These are phyloP conservation scores for Colletotrichum sp. DNA, from an alignment of 2,329 filamentous ascomycete species.

Conservation along the genomic window DNA sequence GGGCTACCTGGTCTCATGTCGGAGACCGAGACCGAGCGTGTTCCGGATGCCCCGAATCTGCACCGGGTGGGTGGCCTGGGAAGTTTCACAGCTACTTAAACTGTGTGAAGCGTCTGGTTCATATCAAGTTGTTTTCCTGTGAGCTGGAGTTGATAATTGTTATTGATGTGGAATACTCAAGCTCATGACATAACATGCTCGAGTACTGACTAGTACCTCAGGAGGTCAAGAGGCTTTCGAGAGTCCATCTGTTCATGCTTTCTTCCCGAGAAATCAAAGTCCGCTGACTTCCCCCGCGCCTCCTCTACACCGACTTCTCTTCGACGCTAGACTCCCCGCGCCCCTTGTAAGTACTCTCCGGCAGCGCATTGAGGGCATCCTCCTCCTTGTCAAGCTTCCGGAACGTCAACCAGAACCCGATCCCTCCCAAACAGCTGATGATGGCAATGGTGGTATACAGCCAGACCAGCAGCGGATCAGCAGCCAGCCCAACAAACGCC, in stretches of 20 bases:
- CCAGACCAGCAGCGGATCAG: slow-evolving; percentile 66
- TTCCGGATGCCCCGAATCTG: background rate
- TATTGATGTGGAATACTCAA: background rate
- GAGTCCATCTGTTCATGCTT: background rate
- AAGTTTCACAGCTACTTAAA: background rate
- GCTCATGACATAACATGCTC: background rate
- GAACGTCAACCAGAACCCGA: slow-evolving; percentile 67
- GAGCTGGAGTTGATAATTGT: background rate
- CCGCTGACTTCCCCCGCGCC: accelerated
- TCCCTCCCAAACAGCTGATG: slow-evolving; percentile 59
- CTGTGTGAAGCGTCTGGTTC: no score
- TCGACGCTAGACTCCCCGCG: background rate
- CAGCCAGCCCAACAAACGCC: slow-evolving; percentile 30
- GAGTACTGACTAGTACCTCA: accelerated
- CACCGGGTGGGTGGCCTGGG: background rate
- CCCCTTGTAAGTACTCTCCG: slow-evolving; percentile 28
- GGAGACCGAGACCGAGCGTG: background rate
- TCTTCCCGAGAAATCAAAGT: background rate
- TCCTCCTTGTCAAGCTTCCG: slow-evolving; percentile 62
- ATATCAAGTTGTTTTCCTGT: background rate
- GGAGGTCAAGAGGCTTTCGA: background rate
- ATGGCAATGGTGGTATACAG: slow-evolving; percentile 66
- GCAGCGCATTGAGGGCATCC: slow-evolving; percentile 63
- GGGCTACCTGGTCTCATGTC: background rate
- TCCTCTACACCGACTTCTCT: background rate